Base-by-base conservation (phyloP, 331 rosid species). In the Acacia concinna region DNA sequence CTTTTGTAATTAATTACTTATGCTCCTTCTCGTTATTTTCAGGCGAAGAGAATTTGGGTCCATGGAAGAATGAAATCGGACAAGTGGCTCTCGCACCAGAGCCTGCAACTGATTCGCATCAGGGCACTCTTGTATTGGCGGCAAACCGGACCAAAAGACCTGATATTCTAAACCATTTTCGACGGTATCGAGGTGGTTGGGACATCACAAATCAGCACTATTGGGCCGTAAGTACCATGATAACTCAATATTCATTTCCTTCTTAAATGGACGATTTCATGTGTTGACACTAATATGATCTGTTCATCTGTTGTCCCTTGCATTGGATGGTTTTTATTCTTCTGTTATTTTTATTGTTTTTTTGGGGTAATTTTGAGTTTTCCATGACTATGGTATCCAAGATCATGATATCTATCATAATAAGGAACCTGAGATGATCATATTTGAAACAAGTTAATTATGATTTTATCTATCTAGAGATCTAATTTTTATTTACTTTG, bases 171-270 rank as follows among this genome's bases (percentile, higher is more conserved):
- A 78, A 52, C 1, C 79, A 93, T 28, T 89, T 96, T 72, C 84
- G 79, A 75, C 90, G 67, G 23, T 96, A 93, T 79, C 84, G 59
- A 27, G 97, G 86, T 73, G 99, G 99, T 64, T 96, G 99, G 99
- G 97, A 96, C 81, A 84, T 96, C 40, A 76, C 85, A 6, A 82
- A 89, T 84, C 90, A 47, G 43, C 93, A 96, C 83, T 96, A 96
- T 88, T 96, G 99, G 99, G 97, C 99, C 4, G 99, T 96, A 88
- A 90, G 99, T 84, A 41, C 75, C 31, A 11, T 51, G 68, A 14
- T 82, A 65, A 23, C 56, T 51, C 57, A n/a, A 52, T 81, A 78
- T 68, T 32, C 43, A 73, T 60, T 38, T 15, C 68, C 30, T 63
- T 75, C 6, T 49, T 4, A 10, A 82, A 56, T 56, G 82, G 59